Evolutionary conservation across 257 asterid species (phyloP).

Genomic region (Solanum habrochaites): DNA sequence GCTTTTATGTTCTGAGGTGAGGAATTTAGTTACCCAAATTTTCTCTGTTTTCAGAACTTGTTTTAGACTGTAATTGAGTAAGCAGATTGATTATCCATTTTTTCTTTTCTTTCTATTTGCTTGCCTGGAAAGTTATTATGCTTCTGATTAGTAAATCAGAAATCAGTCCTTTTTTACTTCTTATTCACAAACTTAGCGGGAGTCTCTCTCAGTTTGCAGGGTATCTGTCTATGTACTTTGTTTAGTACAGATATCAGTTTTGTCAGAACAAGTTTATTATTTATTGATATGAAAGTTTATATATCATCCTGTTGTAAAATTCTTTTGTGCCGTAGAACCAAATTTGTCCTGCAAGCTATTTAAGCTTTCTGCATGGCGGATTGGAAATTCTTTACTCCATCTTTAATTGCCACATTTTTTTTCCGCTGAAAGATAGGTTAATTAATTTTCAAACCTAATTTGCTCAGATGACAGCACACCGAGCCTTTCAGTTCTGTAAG

Average conservation of each 20-base stretch:
- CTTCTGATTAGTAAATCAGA: neutral
- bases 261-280: neutral
- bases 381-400: neutral
- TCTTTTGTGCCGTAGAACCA: neutral
- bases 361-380: neutral
- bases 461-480: constrained; percentile 87
- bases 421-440: neutral
- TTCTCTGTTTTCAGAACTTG: neutral
- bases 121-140: neutral
- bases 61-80: neutral
- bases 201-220: neutral
- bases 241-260: neutral
- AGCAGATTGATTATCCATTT: neutral
- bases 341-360: neutral
- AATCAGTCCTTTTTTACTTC: neutral
- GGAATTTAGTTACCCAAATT: neutral
- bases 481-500: constrained; percentile 95
- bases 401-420: neutral
- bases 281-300: neutral
- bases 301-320: neutral
- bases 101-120: neutral
- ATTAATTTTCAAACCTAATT: neutral
- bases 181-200: neutral
- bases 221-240: neutral
- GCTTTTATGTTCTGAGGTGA: neutral